Evolutionary conservation across 306 rosid genomes (phyloP).

Genomic region (Inga oerstediana): DNA sequence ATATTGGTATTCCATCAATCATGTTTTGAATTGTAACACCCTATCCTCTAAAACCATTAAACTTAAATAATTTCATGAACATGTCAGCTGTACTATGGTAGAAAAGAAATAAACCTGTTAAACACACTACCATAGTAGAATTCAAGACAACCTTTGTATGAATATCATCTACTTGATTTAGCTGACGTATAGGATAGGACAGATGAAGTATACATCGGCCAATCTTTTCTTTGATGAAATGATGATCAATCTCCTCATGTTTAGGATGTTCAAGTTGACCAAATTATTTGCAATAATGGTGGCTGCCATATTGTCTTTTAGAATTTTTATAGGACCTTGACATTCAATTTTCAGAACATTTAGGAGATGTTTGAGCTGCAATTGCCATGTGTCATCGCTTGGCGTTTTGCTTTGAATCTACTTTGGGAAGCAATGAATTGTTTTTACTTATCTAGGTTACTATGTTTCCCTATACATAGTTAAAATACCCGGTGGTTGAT

Average conservation of each 20-base stretch:
- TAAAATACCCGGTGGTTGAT: too few relatives aligned
- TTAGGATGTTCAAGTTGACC: too few relatives aligned
- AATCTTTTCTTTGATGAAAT: not conserved
- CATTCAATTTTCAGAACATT: not conserved
- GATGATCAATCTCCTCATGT: not conserved
- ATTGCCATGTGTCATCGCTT: not conserved
- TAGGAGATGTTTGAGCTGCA: not conserved
- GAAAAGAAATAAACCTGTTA: too few relatives aligned
- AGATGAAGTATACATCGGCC: not conserved
- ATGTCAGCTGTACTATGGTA: not conserved
- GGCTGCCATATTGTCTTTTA: not conserved
- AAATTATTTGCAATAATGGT: too few relatives aligned
- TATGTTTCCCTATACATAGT: too few relatives aligned
- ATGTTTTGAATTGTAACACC: not conserved
- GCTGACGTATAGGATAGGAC: not conserved
- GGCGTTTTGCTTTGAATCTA: too few relatives aligned
- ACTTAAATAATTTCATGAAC: not conserved
- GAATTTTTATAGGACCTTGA: not conserved
- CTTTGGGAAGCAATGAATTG: too few relatives aligned
- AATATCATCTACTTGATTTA: not conserved
- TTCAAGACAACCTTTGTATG: not conserved
- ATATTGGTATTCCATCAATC: not conserved
- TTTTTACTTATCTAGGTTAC: too few relatives aligned
- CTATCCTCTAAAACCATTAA: not conserved
- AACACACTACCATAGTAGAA: too few relatives aligned